A percentile compares a stretch with the other conserved stretches of the same genome.
Evolutionary conservation across 176 grass and related monocot genomes (phyloP).

Genomic region (Melocanna baccifera): DNA sequence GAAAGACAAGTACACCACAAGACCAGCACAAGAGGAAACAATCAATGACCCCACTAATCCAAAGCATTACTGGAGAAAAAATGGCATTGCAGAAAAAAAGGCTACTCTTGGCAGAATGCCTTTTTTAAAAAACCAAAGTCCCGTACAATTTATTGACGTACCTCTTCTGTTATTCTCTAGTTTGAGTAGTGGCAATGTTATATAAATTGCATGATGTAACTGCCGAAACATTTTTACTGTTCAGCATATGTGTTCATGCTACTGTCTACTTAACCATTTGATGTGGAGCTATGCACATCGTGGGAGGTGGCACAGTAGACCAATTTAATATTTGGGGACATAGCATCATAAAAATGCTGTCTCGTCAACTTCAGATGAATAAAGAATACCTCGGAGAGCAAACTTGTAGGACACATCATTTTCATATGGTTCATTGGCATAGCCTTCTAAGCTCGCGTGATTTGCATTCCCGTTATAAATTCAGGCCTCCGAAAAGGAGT

Average conservation of each 20-base stretch:
- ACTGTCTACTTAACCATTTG: neutral
- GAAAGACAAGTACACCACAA: conserved; percentile 88
- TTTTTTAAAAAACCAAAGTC: conserved; percentile 1
- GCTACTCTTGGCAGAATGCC: conserved; percentile 9
- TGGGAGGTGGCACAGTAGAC: neutral
- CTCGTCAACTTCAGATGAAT: conserved; percentile 11
- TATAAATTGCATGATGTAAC: conserved; percentile 6
- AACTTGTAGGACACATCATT: conserved; percentile 31
- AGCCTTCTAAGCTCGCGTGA: conserved; percentile 29
- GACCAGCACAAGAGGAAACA: conserved; percentile 86
- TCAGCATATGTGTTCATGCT: neutral
- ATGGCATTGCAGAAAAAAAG: neutral
- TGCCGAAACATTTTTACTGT: neutral
- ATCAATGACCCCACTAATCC: conserved; percentile 99
- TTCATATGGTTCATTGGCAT: conserved; percentile 15
- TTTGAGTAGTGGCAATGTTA: conserved; percentile 2
- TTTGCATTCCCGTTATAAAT: conserved; percentile 7
- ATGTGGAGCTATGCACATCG: neutral
- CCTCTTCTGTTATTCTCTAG: neutral
- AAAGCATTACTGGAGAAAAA: conserved; percentile 79
- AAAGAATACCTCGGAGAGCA: neutral
- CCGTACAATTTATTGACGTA: neutral
- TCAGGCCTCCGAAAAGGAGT: neutral
- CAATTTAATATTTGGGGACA: conserved; percentile 23
- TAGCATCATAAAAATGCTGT: conserved; percentile 22